These are phyloP conservation scores for Circinella minor DNA, from an alignment of 371 early-diverging fungal genomes.

Conservation along the genomic window DNA sequence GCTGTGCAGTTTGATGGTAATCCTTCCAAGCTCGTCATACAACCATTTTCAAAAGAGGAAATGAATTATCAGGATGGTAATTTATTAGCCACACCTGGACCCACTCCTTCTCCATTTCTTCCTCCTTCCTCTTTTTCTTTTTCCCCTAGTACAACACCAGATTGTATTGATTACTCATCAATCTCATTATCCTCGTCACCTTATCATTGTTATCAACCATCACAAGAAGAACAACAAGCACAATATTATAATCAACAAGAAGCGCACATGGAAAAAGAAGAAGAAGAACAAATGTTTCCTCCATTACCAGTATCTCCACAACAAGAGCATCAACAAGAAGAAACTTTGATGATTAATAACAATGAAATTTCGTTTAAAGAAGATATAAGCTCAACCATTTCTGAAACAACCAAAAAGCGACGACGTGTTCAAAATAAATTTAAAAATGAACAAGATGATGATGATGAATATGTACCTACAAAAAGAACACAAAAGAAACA, in stretches of 20 bases:
- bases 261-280: too few relatives aligned
- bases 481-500: not conserved
- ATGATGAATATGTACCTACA: slow-evolving; percentile 3
- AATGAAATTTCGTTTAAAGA: too few relatives aligned
- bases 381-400: too few relatives aligned
- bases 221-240: not conserved
- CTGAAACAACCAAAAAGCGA: not conserved
- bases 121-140: too few relatives aligned
- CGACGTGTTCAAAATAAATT: not conserved
- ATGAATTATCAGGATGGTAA: too few relatives aligned
- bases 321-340: too few relatives aligned
- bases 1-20: slow-evolving; percentile 6
- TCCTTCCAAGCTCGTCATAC: not conserved
- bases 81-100: too few relatives aligned
- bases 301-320: not conserved
- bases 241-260: not conserved
- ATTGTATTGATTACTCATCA: not conserved
- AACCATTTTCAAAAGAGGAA: not conserved
- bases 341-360: too few relatives aligned
- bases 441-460: not conserved
- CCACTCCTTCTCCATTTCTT: too few relatives aligned
- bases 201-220: too few relatives aligned
- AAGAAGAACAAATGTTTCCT: slow-evolving; percentile 7
- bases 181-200: not conserved
- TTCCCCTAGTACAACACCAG: too few relatives aligned